These are phyloP conservation scores for Boletus pseudopeckii DNA, from an alignment of 768 basidiomycete genomes.

Conservation along the genomic window DNA sequence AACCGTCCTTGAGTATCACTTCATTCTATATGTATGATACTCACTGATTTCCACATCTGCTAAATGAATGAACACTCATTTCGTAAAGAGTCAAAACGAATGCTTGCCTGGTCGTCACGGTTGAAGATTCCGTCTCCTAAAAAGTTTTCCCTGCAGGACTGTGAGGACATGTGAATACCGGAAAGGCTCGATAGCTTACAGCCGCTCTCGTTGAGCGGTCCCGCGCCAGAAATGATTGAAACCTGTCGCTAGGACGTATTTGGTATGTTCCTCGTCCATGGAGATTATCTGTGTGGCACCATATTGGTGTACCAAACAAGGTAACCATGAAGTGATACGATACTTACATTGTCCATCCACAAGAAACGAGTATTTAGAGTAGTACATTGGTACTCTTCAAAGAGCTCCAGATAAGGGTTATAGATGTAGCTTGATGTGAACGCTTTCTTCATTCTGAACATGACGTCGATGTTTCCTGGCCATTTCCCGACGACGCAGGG, in stretches of 20 bases:
- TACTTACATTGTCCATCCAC: conserved; percentile 64
- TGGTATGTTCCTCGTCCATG: conserved; percentile 69
- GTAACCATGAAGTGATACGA: neutral
- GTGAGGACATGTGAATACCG: conserved; percentile 9
- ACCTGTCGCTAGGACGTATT: conserved; percentile 62
- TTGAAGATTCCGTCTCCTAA: conserved; percentile 79
- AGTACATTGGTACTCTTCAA: conserved; percentile 66
- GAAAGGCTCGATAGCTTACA: conserved; percentile 39
- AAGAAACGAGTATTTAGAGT: conserved; percentile 67
- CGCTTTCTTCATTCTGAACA: conserved; percentile 51
- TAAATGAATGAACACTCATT: conserved; percentile 5
- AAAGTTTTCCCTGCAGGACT: conserved; percentile 39
- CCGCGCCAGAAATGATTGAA: conserved; percentile 71
- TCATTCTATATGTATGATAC: neutral
- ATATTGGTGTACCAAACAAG: neutral
- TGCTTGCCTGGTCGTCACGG: conserved; percentile 62
- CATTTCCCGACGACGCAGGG: conserved; percentile 63
- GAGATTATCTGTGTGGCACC: conserved; percentile 52
- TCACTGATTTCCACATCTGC: conserved; percentile 63
- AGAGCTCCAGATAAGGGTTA: conserved; percentile 61
- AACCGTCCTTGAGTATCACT: conserved; percentile 4
- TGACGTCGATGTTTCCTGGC: conserved; percentile 76
- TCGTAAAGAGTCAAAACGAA: neutral
- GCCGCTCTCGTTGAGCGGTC: conserved; percentile 56
- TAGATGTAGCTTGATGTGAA: conserved; percentile 59